Percentiles rank a stretch among this genome's conserved stretches.
Evolutionary conservation across 345 rosid species (phyloP).

Genomic region (Hibiscus tridactylites): DNA sequence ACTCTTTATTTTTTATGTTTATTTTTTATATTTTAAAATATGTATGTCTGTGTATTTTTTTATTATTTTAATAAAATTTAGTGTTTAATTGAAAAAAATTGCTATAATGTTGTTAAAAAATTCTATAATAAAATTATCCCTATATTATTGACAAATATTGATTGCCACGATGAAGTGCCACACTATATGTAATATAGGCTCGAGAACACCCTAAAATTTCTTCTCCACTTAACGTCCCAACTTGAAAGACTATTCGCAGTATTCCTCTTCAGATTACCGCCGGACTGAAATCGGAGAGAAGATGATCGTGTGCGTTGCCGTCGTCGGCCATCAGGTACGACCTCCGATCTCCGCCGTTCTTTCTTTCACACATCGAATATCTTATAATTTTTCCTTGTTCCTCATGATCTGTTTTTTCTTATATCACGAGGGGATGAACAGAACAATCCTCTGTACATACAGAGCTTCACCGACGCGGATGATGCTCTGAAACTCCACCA

Average conservation of each 20-base stretch:
- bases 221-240: background rate
- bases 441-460: conserved; percentile 96
- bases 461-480: conserved; percentile 92
- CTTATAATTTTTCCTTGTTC: background rate
- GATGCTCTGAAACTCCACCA: conserved; percentile 95
- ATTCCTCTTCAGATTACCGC: background rate
- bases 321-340: conserved; percentile 85
- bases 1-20: too few relatives aligned
- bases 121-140: too few relatives aligned
- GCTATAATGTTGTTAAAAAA: too few relatives aligned
- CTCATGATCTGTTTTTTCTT: background rate
- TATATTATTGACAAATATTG: too few relatives aligned
- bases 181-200: background rate
- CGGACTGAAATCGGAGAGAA: conserved; percentile 16
- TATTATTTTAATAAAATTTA: too few relatives aligned
- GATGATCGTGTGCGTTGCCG: conserved; percentile 93
- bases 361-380: background rate
- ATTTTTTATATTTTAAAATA: too few relatives aligned
- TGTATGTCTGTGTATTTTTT: too few relatives aligned
- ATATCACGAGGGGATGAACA: conserved; percentile 12
- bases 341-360: background rate
- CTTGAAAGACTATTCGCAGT: background rate
- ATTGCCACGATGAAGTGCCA: background rate
- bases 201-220: background rate
- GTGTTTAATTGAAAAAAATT: too few relatives aligned